Base-by-base conservation (phyloP, 2,329 filamentous ascomycete genomes). In the Fusarium haematococcum region DNA sequence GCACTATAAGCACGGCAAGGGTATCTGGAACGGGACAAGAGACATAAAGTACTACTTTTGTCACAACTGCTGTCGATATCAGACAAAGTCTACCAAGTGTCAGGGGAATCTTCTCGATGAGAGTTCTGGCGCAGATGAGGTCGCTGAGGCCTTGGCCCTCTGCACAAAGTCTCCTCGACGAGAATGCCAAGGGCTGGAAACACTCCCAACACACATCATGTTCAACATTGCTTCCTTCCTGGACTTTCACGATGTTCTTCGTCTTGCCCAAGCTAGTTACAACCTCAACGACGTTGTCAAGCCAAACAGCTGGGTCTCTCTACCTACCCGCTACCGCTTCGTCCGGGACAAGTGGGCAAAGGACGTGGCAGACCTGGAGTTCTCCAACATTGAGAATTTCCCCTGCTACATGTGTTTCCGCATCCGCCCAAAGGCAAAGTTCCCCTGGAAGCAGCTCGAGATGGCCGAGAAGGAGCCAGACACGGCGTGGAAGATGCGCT, bases 381-480 rank as follows among this genome's bases (percentile, higher is more conserved):
- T 35, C 2, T 30, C 62, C 6, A 10, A 57, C 1, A 23, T 66
- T 5, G 5, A 18, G 13, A 23, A 9, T 2, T 71, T 62, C 18
- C 75, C 75, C 2, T 77, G 75, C 63, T 77, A 68, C 20, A 18
- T 60, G n/a, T 77, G 75, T 60, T 73, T 56, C 20, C 69, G 43
- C 14, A 50, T 71, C 5, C 64, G 43, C 1, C 63, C 60, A 11
- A 56, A 32, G 33, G 33, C 2, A 3, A 71, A 60, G 25, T 77
- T 77, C 39, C 67, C 67, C 2, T 0, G 16, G 1, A 39, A 20
- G 1, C 69, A 75, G 37, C 30, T 75, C 3, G 5, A 5, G 0
- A 35, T 61, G 66, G 52, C 39, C 0, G n/a, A 27, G 18, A 33
- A 33, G 3, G 20, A 39, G 1, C 69, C 68, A 6, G 33, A 63